A percentile compares a stretch with the other conserved stretches of the same genome.
Evolutionary conservation across 164 flowering plant genomes (phyloP).

Genomic region (Vitis rotundifolia): DNA sequence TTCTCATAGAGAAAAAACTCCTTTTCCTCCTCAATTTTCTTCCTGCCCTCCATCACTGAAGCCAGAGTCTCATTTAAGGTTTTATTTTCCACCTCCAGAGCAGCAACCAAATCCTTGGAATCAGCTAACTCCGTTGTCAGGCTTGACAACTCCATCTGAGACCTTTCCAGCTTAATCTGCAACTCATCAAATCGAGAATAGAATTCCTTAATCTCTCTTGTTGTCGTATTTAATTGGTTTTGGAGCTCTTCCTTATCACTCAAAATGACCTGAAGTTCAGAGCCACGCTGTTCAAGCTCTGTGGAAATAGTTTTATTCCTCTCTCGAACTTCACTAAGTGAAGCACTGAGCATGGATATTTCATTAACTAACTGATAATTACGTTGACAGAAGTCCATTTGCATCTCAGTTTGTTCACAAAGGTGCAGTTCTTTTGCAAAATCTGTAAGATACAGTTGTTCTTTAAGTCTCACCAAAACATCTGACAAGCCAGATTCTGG

Average conservation of each 20-base stretch:
- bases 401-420: slow-evolving; percentile 45
- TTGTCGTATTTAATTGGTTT: slow-evolving; percentile 34
- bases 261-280: slow-evolving; percentile 47
- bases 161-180: slow-evolving; percentile 47
- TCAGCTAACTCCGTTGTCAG: slow-evolving; percentile 47
- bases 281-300: slow-evolving; percentile 54
- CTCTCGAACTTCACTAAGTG: slow-evolving; percentile 42
- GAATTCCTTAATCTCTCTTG: slow-evolving; percentile 38
- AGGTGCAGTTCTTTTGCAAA: slow-evolving; percentile 65
- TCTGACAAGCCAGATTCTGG: slow-evolving; percentile 22
- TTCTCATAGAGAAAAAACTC: slow-evolving; percentile 18
- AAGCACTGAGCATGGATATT: slow-evolving; percentile 40
- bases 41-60: slow-evolving; percentile 14
- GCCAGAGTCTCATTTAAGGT: slow-evolving; percentile 16
- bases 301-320: slow-evolving; percentile 44
- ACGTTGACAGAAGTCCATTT: slow-evolving; percentile 36
- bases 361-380: slow-evolving; percentile 40
- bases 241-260: slow-evolving; percentile 47
- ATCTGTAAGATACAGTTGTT: slow-evolving; percentile 55
- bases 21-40: slow-evolving; percentile 21
- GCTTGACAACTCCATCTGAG: slow-evolving; percentile 40
- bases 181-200: slow-evolving; percentile 40
- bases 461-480: slow-evolving; percentile 47
- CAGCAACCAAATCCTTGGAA: slow-evolving; percentile 25
- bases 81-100: slow-evolving; percentile 23